phyloP scores from a whole-genome alignment of 495 filamentous ascomycete genomes.

The Rostrohypoxylon terebratum region DNA sequence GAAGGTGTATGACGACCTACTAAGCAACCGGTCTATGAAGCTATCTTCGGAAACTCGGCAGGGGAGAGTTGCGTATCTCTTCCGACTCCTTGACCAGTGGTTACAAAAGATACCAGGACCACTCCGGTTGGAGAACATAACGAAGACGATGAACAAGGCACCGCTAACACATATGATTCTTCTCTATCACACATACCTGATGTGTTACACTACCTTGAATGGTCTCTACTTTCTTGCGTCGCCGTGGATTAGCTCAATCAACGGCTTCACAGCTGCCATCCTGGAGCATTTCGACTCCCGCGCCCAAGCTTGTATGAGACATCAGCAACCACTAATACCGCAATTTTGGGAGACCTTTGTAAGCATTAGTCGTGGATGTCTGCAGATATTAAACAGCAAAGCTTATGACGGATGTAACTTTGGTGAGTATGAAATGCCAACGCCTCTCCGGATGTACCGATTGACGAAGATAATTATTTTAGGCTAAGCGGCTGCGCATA shows the following conservation, averaged over 20 bases:
- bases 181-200: conserved; percentile 45
- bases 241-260: conserved; percentile 44
- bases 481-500: conserved; percentile 49
- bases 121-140: conserved; percentile 39
- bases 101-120: conserved; percentile 41
- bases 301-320: conserved; percentile 23
- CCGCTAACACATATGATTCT: conserved; percentile 42
- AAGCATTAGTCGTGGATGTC: conserved; percentile 40
- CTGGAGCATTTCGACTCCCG: conserved; percentile 26
- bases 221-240: conserved; percentile 46
- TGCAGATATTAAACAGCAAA: conserved; percentile 33
- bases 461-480: conserved; percentile 6
- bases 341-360: conserved; percentile 44
- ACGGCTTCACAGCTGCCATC: conserved; percentile 8
- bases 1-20: conserved; percentile 46
- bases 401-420: conserved; percentile 37
- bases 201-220: conserved; percentile 43
- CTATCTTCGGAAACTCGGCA: conserved; percentile 35
- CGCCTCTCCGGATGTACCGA: neutral
- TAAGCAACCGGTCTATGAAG: conserved; percentile 47
- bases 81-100: conserved; percentile 44
- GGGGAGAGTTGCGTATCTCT: conserved; percentile 35
- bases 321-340: conserved; percentile 37
- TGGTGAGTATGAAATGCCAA: conserved; percentile 41
- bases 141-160: conserved; percentile 29